phyloP scores from a whole-genome alignment of 768 basidiomycete genomes.

The Pulveroboletus sp. region DNA sequence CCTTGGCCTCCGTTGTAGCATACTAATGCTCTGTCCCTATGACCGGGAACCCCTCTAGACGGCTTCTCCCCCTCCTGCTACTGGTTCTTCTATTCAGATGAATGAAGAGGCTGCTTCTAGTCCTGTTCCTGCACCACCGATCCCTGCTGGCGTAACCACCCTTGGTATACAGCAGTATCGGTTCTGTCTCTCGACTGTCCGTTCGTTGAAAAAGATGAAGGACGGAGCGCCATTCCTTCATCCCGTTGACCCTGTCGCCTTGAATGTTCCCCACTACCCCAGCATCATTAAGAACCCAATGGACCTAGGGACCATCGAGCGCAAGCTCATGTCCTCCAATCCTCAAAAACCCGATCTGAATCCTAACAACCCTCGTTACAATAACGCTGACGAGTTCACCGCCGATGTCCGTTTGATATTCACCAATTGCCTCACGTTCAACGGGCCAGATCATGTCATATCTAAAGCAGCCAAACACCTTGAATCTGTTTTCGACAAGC shows the following conservation, averaged over 20 bases:
- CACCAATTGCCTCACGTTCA: constrained; percentile 85
- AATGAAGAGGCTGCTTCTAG: constrained; percentile 23
- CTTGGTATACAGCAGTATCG: constrained; percentile 71
- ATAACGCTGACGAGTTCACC: constrained; percentile 73
- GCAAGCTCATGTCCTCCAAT: constrained; percentile 77
- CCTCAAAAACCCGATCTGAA: constrained; percentile 71
- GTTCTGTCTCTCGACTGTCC: constrained; percentile 72
- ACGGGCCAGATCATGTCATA: constrained; percentile 84
- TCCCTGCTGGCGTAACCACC: constrained; percentile 28
- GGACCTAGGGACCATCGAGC: constrained; percentile 91
- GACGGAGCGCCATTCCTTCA: constrained; percentile 76
- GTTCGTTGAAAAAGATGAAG: constrained; percentile 80
- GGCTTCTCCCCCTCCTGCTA: constrained; percentile 69
- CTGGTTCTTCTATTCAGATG: constrained; percentile 34
- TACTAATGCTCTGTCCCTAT: constrained; percentile 41
- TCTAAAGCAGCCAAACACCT: constrained; percentile 76
- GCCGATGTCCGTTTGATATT: constrained; percentile 85
- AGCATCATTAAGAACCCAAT: constrained; percentile 86
- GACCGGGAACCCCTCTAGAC: constrained; percentile 42
- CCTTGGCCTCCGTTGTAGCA: constrained; percentile 46
- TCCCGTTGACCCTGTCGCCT: constrained; percentile 84
- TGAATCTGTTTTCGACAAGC: constrained; percentile 83
- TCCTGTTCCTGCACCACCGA: constrained; percentile 10
- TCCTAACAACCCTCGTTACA: constrained; percentile 69
- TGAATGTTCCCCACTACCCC: constrained; percentile 85